Conservation (phyloP, 1,284 basidiomycete species). For the Cryptococcus hybrid region DNA sequence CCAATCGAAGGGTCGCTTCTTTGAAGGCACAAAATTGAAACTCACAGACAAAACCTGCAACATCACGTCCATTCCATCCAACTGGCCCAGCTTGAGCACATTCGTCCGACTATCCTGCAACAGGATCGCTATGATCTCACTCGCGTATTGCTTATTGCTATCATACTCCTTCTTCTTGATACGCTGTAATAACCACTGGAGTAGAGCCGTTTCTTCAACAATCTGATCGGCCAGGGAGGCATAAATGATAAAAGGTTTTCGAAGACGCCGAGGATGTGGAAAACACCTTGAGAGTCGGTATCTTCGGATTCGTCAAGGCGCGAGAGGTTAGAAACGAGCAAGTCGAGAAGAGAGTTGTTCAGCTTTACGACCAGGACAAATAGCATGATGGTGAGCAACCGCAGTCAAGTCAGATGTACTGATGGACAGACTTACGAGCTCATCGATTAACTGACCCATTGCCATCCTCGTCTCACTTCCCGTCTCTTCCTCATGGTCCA, state of each 20-base stretch:
- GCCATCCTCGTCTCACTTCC: slow-evolving; percentile 45
- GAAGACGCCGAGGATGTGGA: slow-evolving; percentile 87
- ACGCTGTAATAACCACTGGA: slow-evolving; percentile 79
- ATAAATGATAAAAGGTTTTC: slow-evolving; percentile 90
- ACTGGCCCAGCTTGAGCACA: slow-evolving; percentile 62
- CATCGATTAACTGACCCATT: slow-evolving; percentile 69
- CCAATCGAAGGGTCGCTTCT: too few species aligned
- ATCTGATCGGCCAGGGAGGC: slow-evolving; percentile 69
- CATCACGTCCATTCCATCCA: slow-evolving; percentile 74
- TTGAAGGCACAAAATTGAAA: slow-evolving; percentile 8
- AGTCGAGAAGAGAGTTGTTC: slow-evolving; percentile 76
- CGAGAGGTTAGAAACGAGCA: slow-evolving; percentile 83
- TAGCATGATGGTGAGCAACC: not conserved
- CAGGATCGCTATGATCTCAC: slow-evolving; percentile 84
- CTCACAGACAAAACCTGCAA: slow-evolving; percentile 79
- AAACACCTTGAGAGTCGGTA: slow-evolving; percentile 82
- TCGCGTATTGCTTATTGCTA: slow-evolving; percentile 82
- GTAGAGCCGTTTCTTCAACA: slow-evolving; percentile 67
- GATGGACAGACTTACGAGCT: slow-evolving; percentile 60
- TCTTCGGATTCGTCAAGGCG: slow-evolving; percentile 75
- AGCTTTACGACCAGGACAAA: slow-evolving; percentile 54
- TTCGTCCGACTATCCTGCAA: slow-evolving; percentile 71
- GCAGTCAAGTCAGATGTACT: not conserved
- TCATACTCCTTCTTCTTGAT: slow-evolving; percentile 69
- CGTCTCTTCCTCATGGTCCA: slow-evolving; percentile 62